Evolutionary conservation across 306 rosid genomes (phyloP).

Genomic region (Comarum palustre): DNA sequence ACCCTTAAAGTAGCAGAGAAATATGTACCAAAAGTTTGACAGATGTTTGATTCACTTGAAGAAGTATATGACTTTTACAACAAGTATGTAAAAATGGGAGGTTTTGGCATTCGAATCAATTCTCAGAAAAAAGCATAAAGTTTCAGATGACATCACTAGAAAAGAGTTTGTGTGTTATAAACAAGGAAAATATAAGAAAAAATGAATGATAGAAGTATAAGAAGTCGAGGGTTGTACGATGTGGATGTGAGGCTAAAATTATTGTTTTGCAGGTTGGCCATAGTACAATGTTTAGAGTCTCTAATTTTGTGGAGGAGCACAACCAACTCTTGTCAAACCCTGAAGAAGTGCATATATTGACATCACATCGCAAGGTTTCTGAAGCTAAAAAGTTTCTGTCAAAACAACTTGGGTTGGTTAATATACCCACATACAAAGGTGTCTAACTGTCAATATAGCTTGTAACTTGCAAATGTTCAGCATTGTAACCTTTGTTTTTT

Average conservation of each 20-base stretch:
- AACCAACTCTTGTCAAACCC: not conserved
- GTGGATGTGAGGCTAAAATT: not conserved
- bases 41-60: not conserved
- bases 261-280: not conserved
- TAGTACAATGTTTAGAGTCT: not conserved
- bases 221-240: not conserved
- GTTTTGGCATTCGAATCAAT: not conserved
- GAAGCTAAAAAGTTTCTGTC: not conserved
- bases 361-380: not conserved
- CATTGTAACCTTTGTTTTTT: no score
- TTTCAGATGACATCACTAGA: not conserved
- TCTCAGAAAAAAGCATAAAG: not conserved
- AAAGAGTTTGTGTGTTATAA: not conserved
- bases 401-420: not conserved
- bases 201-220: not conserved
- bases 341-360: not conserved
- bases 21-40: not conserved
- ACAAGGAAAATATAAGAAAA: not conserved
- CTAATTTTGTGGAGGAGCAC: not conserved
- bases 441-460: no score
- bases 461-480: no score
- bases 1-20: not conserved
- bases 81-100: not conserved
- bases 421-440: not conserved
- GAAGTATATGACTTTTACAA: not conserved